phyloP scores from a whole-genome alignment of 768 basidiomycete genomes.

The Cystofilobasidium bisporidii region DNA sequence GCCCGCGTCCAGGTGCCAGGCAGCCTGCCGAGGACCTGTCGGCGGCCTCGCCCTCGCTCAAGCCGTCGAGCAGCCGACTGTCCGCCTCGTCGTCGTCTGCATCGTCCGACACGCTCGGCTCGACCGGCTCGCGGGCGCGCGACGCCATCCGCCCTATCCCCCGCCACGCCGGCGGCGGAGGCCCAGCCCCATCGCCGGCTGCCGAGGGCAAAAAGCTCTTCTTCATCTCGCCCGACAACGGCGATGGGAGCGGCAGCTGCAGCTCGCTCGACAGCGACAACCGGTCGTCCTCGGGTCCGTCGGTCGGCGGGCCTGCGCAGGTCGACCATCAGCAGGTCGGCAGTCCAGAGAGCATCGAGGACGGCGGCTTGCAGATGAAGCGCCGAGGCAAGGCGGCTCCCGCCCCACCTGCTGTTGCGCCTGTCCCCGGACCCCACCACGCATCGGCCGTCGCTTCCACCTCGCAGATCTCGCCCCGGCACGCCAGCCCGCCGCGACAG shows the following conservation, averaged over 20 bases:
- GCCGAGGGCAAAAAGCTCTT: slow-evolving; percentile 8
- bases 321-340: neutral
- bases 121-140: neutral
- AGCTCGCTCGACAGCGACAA: neutral
- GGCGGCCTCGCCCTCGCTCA: neutral
- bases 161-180: neutral
- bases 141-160: neutral
- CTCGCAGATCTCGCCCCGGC: neutral
- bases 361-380: neutral
- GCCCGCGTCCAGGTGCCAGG: too few species aligned
- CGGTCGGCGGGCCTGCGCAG: neutral
- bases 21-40: neutral
- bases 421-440: too few species aligned
- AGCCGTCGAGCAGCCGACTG: neutral
- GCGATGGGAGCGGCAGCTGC: neutral
- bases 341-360: slow-evolving; percentile 1
- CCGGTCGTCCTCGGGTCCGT: neutral
- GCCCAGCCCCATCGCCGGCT: neutral
- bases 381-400: neutral
- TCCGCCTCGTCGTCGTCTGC: too few species aligned
- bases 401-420: too few species aligned
- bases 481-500: neutral
- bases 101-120: slow-evolving; percentile 7
- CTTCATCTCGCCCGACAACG: slow-evolving; percentile 9
- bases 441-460: too few species aligned